Evolutionary conservation across 371 early-diverging fungal genomes (phyloP), one percentile per base, ranked within the genome.

Genomic region (Circinella umbellata): DNA sequence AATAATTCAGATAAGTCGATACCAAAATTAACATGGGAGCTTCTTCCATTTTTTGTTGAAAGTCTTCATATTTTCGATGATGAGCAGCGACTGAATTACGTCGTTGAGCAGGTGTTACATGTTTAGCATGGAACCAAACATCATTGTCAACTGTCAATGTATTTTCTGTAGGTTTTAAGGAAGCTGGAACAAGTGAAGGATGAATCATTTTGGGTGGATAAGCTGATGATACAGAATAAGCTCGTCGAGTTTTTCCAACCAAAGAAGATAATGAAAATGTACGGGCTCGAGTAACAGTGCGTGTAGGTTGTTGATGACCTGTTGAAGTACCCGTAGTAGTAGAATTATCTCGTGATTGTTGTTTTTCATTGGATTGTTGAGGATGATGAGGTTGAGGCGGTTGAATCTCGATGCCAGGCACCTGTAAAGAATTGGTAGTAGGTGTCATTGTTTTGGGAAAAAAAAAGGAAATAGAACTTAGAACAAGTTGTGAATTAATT

Each of bases 1-100:
- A 90, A 86, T 95, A 99, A 67, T 94, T 93, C 54, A 99, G 86
- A 84, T 99, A 99, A 57, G 99, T 99, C 27, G 97, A 94, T 55
- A 98, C 90, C 57, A 98, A 85, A 74, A 88, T 90, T 76, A 85
- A 89, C 69, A 86, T 88, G 20, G 89, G 96, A 76, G 73, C 69
- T 34, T 65, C 73, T 51, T 73, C 73, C 62, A 73, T 64, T 36
- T 73, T 75, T 35, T 75, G 75, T 55, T 75, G 71, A 54, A 75
- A 64, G 49, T 75, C 75, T 42, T 75, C 71, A 46, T 75, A 75
- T 35, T 69, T 69, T 10, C 81, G 70, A 18, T 76, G 76, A n/a
- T 80, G 73, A 6, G 84, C 84, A 1, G 83, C 83, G 11, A 81
- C 80, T 3, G 85, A 85, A 61, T 85, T 82, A 63, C 82, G 69